A percentile compares a stretch with the other conserved stretches of the same genome.
phyloP scores from a whole-genome alignment of 1,139 yeast species.

The Geotrichum bryndzae region DNA sequence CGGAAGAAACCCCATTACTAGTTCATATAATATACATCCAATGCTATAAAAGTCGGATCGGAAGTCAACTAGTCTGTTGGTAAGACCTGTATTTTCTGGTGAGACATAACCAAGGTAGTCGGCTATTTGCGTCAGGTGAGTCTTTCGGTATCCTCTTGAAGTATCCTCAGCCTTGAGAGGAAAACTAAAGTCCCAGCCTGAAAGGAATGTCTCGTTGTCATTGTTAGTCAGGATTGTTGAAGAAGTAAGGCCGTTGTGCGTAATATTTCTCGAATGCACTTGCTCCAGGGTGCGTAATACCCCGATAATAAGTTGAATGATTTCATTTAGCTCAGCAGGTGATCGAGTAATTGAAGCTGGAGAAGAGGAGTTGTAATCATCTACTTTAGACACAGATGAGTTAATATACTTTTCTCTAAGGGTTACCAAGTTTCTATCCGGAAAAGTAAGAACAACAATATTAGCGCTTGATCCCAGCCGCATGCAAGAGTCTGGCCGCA shows the following conservation, averaged over 20 bases:
- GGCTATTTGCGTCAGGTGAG: slow-evolving; percentile 32
- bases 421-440: slow-evolving; percentile 23
- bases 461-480: slow-evolving; percentile 22
- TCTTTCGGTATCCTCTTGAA: slow-evolving; percentile 31
- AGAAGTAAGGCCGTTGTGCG: slow-evolving; percentile 47
- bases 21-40: slow-evolving; percentile 48
- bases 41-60: slow-evolving; percentile 49
- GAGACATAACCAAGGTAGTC: slow-evolving; percentile 47
- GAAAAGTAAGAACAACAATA: slow-evolving; percentile 25
- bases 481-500: slow-evolving; percentile 26
- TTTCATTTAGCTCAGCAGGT: slow-evolving; percentile 30
- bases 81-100: slow-evolving; percentile 47
- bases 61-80: slow-evolving; percentile 42
- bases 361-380: slow-evolving; percentile 1
- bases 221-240: slow-evolving; percentile 36
- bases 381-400: slow-evolving; percentile 10
- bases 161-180: slow-evolving; percentile 44
- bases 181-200: slow-evolving; percentile 51
- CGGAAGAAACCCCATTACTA: slow-evolving; percentile 45
- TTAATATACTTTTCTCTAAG: slow-evolving; percentile 25
- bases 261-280: slow-evolving; percentile 44
- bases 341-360: slow-evolving; percentile 12
- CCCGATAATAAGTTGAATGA: slow-evolving; percentile 36
- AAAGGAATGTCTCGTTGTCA: slow-evolving; percentile 37
- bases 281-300: slow-evolving; percentile 38